A percentile compares a stretch with the other conserved stretches of the same genome.
Evolutionary conservation across 805 yeast species (phyloP).

Genomic region (Wickerhamiella kazuoi): DNA sequence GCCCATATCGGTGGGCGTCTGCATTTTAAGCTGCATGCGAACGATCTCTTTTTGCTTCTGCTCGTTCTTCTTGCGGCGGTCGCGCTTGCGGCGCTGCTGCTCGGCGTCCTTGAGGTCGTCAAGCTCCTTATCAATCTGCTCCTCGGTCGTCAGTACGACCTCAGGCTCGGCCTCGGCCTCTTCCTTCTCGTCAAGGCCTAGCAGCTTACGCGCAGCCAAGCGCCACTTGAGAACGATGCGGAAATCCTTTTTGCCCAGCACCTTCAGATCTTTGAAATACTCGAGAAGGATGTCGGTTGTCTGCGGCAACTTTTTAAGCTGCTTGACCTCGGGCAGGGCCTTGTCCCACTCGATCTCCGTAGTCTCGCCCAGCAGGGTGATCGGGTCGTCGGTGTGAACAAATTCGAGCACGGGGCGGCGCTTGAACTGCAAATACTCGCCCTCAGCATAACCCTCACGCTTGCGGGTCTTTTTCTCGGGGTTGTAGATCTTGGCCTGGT

Average conservation of each 20-base stretch:
- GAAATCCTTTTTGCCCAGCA: constrained; percentile 87
- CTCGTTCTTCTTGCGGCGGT: constrained; percentile 68
- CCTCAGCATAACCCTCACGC: constrained; percentile 88
- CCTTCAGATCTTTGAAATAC: constrained; percentile 81
- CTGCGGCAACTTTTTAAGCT: constrained; percentile 50
- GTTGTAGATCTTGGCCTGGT: constrained; percentile 82
- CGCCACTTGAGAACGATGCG: constrained; percentile 75
- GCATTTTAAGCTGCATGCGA: constrained; percentile 92
- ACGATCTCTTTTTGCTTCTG: constrained; percentile 67
- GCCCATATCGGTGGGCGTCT: constrained; percentile 84
- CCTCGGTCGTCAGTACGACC: constrained; percentile 61
- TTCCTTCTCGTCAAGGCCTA: constrained; percentile 47
- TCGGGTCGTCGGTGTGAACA: constrained; percentile 66
- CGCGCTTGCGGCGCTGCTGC: constrained; percentile 53
- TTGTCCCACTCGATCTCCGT: constrained; percentile 47
- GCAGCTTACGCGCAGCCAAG: constrained; percentile 57
- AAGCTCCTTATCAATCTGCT: constrained; percentile 72
- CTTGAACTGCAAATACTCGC: constrained; percentile 58
- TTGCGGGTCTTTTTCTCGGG: constrained; percentile 82
- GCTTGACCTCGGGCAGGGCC: constrained; percentile 52
- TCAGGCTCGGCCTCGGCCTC: constrained; percentile 36
- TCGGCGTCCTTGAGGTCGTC: constrained; percentile 56
- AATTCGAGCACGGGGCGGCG: constrained; percentile 63
- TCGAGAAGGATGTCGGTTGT: constrained; percentile 65
- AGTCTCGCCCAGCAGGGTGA: constrained; percentile 58